Base-by-base conservation (phyloP, 1,139 yeast species). In the Martiniozyma asiatica region DNA sequence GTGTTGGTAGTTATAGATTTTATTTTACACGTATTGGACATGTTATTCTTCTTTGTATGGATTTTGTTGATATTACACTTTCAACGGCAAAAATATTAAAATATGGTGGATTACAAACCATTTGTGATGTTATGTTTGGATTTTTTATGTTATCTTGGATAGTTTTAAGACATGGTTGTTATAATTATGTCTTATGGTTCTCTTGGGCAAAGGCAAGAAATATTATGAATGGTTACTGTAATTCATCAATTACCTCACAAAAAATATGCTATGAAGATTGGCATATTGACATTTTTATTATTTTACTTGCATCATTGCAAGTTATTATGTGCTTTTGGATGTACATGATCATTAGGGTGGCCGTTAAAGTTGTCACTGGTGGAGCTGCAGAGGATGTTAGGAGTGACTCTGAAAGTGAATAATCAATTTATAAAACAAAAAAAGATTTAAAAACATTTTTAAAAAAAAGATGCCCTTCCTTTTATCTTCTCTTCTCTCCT, bases 1-100 rank as follows among this genome's bases (percentile, higher is more conserved):
- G 80, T 26, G 54, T 67, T 14, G 92, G 92, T 2, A 77, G 92
- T 2, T 85, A 84, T 52, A 63, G 64, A 46, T 74, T 70, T 48
- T 74, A 79, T 54, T 79, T 72, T 52, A 72, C 76, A 23, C 65
- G 85, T 26, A 69, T 82, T 34, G 96, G 96, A 20, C 82, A 82
- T 53, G 67, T 77, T 26, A 76, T 85, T 29, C 57, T 82, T 44
- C 65, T 77, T 43, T 58, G 81, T 39, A 84, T 85, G 94, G 95
- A 85, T 55, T 61, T 73, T 21, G 92, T 75, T 27, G 96, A 85
- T 51, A 69, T 77, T 25, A 60, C 73, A 40, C 60, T 85, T 25
- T 61, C 89, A 1, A 55, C 63, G 3, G 94, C 95, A 14, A 85
- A 85, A 51, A 61, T 82, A 57, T 60, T 82, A 42, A 79, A 75